Percentiles rank a stretch among this genome's conserved stretches.
These are phyloP conservation scores for Polygonum maritimum DNA, from an alignment of 148 eudicot species.

Conservation along the genomic window DNA sequence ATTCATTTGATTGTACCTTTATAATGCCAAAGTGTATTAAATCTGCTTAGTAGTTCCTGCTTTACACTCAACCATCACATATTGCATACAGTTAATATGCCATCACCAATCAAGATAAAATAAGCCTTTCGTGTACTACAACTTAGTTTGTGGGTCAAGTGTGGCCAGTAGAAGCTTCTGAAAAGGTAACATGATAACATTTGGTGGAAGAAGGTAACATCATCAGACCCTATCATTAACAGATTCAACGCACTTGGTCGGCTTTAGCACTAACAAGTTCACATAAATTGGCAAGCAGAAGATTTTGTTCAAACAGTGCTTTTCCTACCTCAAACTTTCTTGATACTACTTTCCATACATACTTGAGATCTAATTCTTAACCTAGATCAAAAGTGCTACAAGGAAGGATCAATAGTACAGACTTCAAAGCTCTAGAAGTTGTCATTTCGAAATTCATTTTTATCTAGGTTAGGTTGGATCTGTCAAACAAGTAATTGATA, in stretches of 20 bases:
- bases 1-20: not conserved
- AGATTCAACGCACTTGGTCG: not conserved
- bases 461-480: too few species aligned
- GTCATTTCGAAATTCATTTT: too few species aligned
- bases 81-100: not conserved
- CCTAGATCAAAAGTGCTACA: not conserved
- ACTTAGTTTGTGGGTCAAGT: not conserved
- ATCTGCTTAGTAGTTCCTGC: too few species aligned
- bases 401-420: not conserved
- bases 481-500: too few species aligned
- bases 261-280: not conserved
- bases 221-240: not conserved
- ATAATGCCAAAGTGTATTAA: not conserved
- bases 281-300: not conserved
- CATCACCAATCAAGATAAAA: too few species aligned
- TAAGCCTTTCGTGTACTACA: not conserved
- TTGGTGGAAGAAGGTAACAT: not conserved
- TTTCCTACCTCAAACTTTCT: not conserved
- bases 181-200: not conserved
- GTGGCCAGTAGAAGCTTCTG: not conserved
- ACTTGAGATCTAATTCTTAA: not conserved
- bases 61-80: not conserved
- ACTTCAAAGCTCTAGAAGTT: too few species aligned
- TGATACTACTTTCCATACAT: too few species aligned
- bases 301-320: not conserved